Evolutionary conservation across 192 early-diverging fungal genomes (phyloP).

Genomic region (Umbelopsis vinacea): DNA sequence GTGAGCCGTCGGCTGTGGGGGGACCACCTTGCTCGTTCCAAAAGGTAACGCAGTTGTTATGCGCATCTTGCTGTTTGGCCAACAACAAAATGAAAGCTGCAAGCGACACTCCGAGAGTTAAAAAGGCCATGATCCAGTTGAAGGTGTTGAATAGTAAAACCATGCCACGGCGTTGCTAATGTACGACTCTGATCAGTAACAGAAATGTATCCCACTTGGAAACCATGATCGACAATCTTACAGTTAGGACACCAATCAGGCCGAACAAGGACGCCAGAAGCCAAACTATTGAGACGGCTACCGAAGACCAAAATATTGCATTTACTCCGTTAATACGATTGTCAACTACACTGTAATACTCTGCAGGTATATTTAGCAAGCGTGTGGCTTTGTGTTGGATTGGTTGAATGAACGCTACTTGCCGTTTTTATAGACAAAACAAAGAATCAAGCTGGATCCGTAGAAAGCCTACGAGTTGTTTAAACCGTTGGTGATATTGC

Average conservation of each 20-base stretch:
- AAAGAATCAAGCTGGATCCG: neutral
- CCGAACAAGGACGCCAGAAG: neutral
- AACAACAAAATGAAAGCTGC: conserved; percentile 3
- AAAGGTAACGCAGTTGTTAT: neutral
- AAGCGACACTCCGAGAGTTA: neutral
- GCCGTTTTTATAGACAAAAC: conserved; percentile 6
- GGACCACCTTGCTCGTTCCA: conserved; percentile 13
- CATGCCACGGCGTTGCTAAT: neutral
- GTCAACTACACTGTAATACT: neutral
- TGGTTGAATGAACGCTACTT: neutral
- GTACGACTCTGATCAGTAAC: neutral
- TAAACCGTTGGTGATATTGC: neutral
- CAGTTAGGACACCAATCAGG: neutral
- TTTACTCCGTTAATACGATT: neutral
- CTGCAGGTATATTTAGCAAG: neutral
- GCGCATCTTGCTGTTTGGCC: neutral
- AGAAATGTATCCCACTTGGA: neutral
- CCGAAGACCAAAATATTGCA: neutral
- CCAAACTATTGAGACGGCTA: neutral
- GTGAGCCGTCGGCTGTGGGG: neutral
- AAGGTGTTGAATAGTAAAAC: neutral
- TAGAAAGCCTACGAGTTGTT: neutral
- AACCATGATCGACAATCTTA: neutral
- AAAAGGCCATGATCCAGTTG: conserved; percentile 19
- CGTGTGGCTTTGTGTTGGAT: too few species aligned